Percentiles rank a stretch among this genome's conserved stretches.
Evolutionary conservation across 805 yeast species (phyloP).

Genomic region (Grigorovia yakushimaensis): DNA sequence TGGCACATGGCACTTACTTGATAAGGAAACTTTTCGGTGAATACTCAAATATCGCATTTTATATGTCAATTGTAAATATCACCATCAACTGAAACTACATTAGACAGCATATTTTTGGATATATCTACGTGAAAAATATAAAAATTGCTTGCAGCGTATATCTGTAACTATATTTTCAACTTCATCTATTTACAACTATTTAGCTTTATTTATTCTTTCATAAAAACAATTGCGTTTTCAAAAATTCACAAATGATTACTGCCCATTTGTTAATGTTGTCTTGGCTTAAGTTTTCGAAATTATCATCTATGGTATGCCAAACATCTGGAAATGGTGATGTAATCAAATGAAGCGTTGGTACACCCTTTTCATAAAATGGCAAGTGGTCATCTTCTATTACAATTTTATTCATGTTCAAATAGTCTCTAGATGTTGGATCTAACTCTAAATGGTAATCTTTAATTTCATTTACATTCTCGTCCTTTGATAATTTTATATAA

Average conservation of each 20-base stretch:
- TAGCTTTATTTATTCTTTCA: no score
- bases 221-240: slow-evolving; percentile 10
- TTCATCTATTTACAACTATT: no score
- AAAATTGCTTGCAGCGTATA: no score
- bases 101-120: no score
- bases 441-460: not conserved
- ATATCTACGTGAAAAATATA: no score
- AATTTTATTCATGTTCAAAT: slow-evolving; percentile 4
- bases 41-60: no score
- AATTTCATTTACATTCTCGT: not conserved
- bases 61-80: no score
- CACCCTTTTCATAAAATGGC: slow-evolving; percentile 39
- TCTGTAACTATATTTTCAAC: no score
- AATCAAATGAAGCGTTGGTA: slow-evolving; percentile 43
- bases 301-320: slow-evolving; percentile 46
- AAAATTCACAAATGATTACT: slow-evolving; percentile 32
- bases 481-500: not conserved
- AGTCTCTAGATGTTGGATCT: slow-evolving; percentile 10
- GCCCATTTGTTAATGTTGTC: slow-evolving; percentile 39
- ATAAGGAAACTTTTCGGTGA: no score
- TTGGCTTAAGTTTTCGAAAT: slow-evolving; percentile 34
- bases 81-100: no score
- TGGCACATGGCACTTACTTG: no score
- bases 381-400: slow-evolving; percentile 42
- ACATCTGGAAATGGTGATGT: slow-evolving; percentile 40